Conservation (phyloP, 768 basidiomycete species). For the Boletellus sp. region DNA sequence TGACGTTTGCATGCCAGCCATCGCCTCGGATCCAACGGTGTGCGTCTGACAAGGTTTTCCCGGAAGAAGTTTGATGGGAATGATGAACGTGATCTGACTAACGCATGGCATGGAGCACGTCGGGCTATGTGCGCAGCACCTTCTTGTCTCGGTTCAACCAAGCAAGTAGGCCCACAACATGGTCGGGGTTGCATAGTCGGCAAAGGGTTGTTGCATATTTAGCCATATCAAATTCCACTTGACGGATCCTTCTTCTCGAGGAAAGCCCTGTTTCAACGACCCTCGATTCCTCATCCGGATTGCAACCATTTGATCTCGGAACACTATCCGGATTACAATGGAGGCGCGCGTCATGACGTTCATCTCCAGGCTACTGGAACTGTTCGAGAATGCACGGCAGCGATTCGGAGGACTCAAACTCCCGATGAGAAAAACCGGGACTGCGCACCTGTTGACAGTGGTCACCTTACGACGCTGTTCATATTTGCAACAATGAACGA, state of each 20-base stretch:
- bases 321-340: not conserved
- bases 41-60: conserved; percentile 18
- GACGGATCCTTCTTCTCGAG: not conserved
- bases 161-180: not conserved
- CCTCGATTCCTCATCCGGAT: not conserved
- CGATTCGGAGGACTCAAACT: not conserved
- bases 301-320: not conserved
- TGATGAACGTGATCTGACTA: not conserved
- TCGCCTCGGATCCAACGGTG: conserved; percentile 32
- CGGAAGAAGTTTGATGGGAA: conserved; percentile 1
- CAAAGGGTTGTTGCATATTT: conserved; percentile 1
- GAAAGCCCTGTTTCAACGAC: not conserved
- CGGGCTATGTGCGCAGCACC: not conserved
- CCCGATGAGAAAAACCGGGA: not conserved
- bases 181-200: not conserved
- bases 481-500: conserved; percentile 9
- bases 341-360: not conserved
- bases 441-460: not conserved
- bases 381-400: not conserved
- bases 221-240: not conserved
- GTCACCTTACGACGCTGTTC: not conserved
- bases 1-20: conserved; percentile 18
- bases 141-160: not conserved
- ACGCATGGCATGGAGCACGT: not conserved
- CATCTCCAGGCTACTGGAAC: too few relatives aligned